phyloP scores from a whole-genome alignment of 257 asterid species.

The Solanum boliviense region DNA sequence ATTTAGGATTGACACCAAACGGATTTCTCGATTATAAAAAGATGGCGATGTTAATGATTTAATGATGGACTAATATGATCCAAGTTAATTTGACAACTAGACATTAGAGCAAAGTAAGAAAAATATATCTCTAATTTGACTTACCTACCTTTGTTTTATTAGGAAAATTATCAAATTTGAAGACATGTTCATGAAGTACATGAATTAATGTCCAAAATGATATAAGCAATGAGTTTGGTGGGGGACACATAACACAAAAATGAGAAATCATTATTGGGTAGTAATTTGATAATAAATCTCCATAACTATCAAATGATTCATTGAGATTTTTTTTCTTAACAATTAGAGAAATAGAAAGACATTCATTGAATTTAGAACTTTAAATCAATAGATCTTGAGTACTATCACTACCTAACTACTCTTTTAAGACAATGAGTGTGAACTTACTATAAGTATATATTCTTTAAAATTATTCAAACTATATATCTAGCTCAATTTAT shows the following conservation, averaged over 20 bases:
- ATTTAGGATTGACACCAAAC: too few relatives aligned
- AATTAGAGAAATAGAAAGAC: neutral
- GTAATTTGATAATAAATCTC: neutral
- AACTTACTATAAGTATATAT: neutral
- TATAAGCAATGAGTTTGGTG: neutral
- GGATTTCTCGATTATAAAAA: neutral
- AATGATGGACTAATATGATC: neutral
- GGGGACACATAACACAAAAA: neutral
- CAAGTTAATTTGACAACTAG: neutral
- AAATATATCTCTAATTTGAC: too few relatives aligned
- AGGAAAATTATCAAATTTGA: neutral
- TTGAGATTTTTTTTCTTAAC: neutral
- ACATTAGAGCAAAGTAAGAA: neutral
- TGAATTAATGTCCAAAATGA: neutral
- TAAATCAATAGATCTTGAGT: neutral
- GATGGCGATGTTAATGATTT: neutral
- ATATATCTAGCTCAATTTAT: neutral
- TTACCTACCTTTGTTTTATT: too few relatives aligned
- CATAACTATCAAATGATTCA: neutral
- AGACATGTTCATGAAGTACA: neutral
- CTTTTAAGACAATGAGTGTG: neutral
- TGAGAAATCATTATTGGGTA: neutral
- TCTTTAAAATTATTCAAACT: neutral
- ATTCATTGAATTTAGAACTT: neutral
- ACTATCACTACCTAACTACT: neutral